Evolutionary conservation across 108 stramenopile species (phyloP).

Genomic region (Discostella stelligeroides): DNA sequence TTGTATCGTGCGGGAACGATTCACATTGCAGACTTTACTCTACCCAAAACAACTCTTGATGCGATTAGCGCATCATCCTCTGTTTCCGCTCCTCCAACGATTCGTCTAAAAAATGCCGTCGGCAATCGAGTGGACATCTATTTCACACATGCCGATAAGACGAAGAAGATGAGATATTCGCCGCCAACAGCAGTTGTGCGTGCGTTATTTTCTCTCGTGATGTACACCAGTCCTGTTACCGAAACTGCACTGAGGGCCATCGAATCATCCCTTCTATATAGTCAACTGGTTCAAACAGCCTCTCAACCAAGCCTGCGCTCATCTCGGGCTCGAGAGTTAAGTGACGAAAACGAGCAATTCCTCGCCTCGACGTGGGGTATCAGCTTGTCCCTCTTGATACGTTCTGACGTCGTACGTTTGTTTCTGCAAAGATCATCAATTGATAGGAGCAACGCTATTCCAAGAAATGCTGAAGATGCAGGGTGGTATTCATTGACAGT

Average conservation of each 20-base stretch:
- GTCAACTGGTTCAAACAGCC: neutral
- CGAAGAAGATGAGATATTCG: neutral
- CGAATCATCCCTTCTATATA: conserved; percentile 49
- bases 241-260: conserved; percentile 58
- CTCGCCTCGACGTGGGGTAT: neutral
- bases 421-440: conserved; percentile 26
- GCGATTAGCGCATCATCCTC: conserved; percentile 3
- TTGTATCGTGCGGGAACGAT: conserved; percentile 52
- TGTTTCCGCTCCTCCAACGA: neutral
- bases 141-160: neutral
- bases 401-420: conserved; percentile 62
- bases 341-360: neutral
- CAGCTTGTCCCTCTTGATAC: conserved; percentile 45
- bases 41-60: conserved; percentile 18
- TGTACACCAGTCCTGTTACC: conserved; percentile 38
- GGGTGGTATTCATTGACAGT: conserved; percentile 52
- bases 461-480: conserved; percentile 27
- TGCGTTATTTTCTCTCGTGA: conserved; percentile 33
- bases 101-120: conserved; percentile 52
- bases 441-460: neutral
- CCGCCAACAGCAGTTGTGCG: conserved; percentile 12
- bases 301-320: neutral
- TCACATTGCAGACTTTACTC: conserved; percentile 52
- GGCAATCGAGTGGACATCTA: conserved; percentile 56
- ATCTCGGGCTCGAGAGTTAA: neutral